These are phyloP conservation scores for Penicillium nordicum DNA, from an alignment of 2,329 filamentous ascomycete genomes.

Conservation along the genomic window DNA sequence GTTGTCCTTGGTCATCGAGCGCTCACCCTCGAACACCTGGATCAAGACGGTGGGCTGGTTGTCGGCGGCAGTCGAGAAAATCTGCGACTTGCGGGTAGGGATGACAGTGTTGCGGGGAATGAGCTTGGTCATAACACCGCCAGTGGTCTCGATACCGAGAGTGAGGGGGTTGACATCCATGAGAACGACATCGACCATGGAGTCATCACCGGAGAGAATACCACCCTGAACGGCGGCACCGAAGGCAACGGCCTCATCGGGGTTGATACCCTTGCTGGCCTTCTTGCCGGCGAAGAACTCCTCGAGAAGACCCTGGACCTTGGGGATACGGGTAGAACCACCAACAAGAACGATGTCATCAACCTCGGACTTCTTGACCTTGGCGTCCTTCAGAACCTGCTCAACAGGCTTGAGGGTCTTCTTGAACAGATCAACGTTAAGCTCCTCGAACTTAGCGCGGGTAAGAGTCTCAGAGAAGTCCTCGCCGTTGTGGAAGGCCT, in stretches of 20 bases:
- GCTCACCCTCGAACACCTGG: slow-evolving; percentile 93
- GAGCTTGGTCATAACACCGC: slow-evolving; percentile 95
- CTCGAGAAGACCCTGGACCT: slow-evolving; percentile 91
- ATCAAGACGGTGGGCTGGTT: slow-evolving; percentile 96
- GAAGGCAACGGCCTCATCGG: slow-evolving; percentile 97
- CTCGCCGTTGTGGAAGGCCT: slow-evolving; percentile 92
- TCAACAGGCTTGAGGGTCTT: slow-evolving; percentile 98
- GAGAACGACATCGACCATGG: slow-evolving; percentile 76
- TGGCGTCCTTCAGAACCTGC: slow-evolving; percentile 97
- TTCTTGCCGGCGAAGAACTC: slow-evolving; percentile 96
- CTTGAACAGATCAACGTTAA: slow-evolving; percentile 99
- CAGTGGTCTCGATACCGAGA: slow-evolving; percentile 95
- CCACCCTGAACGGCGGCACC: slow-evolving; percentile 96
- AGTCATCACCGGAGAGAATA: slow-evolving; percentile 85
- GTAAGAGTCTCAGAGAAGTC: slow-evolving; percentile 98
- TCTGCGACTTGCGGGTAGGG: slow-evolving; percentile 94
- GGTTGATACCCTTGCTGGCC: slow-evolving; percentile 99
- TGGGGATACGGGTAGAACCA: slow-evolving; percentile 98
- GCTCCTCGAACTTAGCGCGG: slow-evolving; percentile 98
- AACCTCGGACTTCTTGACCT: slow-evolving; percentile 92
- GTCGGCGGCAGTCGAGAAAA: slow-evolving; percentile 94
- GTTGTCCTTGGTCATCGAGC: slow-evolving; percentile 93
- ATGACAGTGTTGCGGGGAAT: slow-evolving; percentile 94
- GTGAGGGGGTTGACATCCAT: slow-evolving; percentile 98
- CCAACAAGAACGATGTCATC: slow-evolving; percentile 97